A percentile compares a stretch with the other conserved stretches of the same genome.
Conservation (phyloP, 2,329 filamentous ascomycete genomes). For the Cercospora beticola region DNA sequence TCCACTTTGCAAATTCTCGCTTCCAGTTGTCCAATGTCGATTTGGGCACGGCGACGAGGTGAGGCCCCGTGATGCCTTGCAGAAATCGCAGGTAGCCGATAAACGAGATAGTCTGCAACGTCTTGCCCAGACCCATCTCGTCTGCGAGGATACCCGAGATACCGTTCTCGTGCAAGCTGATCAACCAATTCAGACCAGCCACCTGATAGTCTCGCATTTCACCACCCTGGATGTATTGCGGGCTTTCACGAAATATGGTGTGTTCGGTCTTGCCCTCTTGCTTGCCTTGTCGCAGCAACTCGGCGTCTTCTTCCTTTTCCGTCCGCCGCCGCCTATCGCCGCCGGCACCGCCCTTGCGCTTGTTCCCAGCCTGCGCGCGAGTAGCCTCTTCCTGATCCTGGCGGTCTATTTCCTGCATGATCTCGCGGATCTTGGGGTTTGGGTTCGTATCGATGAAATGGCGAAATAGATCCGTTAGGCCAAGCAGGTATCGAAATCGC, state of each 20-base stretch:
- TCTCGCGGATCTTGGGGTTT: conserved; percentile 88
- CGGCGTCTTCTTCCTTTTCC: conserved; percentile 96
- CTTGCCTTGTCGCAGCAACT: conserved; percentile 81
- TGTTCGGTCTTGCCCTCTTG: conserved; percentile 74
- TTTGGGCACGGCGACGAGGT: conserved; percentile 89
- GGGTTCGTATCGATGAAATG: conserved; percentile 99
- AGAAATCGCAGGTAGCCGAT: conserved; percentile 91
- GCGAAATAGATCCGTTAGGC: conserved; percentile 92
- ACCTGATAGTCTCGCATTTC: conserved; percentile 96
- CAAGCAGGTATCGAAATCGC: conserved; percentile 90
- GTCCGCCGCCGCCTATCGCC: conserved; percentile 80
- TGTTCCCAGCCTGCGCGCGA: conserved; percentile 65
- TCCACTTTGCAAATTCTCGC: conserved; percentile 90
- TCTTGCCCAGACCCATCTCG: conserved; percentile 98
- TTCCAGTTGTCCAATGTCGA: conserved; percentile 99
- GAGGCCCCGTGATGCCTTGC: conserved; percentile 83
- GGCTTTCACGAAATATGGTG: conserved; percentile 91
- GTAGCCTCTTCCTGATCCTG: conserved; percentile 74
- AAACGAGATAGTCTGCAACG: conserved; percentile 94
- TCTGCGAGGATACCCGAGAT: conserved; percentile 97
- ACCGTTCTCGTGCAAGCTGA: conserved; percentile 96
- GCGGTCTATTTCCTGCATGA: conserved; percentile 91
- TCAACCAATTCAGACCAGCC: conserved; percentile 93
- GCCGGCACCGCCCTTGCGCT: conserved; percentile 80
- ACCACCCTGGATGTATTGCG: conserved; percentile 78